Evolutionary conservation across 352 stramenopile species (phyloP).

Genomic region (Hyaloperonospora brassicae): DNA sequence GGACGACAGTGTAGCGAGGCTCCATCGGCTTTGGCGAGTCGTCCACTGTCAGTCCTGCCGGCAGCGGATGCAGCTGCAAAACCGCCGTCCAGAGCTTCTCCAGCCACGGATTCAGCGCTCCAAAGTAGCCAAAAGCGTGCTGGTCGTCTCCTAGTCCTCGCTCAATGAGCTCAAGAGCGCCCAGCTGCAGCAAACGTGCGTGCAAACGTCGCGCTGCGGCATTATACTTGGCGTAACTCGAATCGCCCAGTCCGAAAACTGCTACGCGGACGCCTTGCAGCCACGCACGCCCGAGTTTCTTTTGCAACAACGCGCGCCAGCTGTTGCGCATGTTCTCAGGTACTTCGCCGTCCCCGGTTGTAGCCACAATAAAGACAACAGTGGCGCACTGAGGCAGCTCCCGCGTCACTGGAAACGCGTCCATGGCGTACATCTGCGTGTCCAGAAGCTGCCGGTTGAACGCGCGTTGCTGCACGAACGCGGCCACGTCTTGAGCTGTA

Average conservation of each 20-base stretch:
- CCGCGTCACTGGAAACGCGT: constrained; percentile 52
- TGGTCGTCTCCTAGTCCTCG: constrained; percentile 85
- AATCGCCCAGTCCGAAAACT: constrained; percentile 89
- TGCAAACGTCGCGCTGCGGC: constrained; percentile 80
- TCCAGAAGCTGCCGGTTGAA: constrained; percentile 50
- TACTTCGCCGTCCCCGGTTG: constrained; percentile 88
- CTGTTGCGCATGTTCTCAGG: constrained; percentile 90
- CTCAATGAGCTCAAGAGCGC: constrained; percentile 59
- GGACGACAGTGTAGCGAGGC: constrained; percentile 36
- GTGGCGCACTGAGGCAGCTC: constrained; percentile 44
- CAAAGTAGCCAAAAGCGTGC: constrained; percentile 77
- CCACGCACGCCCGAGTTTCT: constrained; percentile 59
- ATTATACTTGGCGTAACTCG: constrained; percentile 91
- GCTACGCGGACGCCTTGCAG: constrained; percentile 65
- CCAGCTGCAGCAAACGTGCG: constrained; percentile 79
- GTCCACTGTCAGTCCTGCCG: constrained; percentile 50
- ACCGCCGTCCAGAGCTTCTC: constrained; percentile 62
- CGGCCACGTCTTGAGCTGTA: constrained; percentile 81
- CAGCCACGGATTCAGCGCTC: constrained; percentile 77
- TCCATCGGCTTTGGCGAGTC: constrained; percentile 50
- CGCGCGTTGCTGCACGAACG: constrained; percentile 64
- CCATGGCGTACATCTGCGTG: constrained; percentile 50
- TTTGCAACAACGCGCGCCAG: constrained; percentile 84
- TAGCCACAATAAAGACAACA: constrained; percentile 88
- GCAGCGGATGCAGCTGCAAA: constrained; percentile 42